Base-by-base conservation (phyloP, 495 filamentous ascomycete genomes). In the Penicillium argentinense region DNA sequence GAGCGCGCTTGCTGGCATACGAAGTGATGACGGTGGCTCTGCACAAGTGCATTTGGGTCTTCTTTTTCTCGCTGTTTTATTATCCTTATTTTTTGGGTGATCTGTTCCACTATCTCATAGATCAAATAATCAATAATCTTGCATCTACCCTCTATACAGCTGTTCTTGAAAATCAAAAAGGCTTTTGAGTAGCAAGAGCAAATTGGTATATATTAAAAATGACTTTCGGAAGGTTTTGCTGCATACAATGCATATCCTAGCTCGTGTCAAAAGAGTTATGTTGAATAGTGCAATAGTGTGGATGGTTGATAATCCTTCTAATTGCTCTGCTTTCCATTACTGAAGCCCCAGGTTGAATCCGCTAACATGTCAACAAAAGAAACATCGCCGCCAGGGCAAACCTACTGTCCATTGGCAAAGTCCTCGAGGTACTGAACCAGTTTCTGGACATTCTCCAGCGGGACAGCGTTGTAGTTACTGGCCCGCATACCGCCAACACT, bases 401-500 rank as follows among this genome's bases (percentile, higher is more conserved):
- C 16, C 47, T 63, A 63, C 43, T 59, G 56, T 6, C 47, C 51
- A 13, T 46, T 51, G 37, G 77, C 81, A 72, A 85, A 88, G n/a
- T 71, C 66, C 16, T 74, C 63, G 27, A 88, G 76, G 44, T 84
- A 87, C 30, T 62, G 57, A 29, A 74, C 78, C 38, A 88, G 67
- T 59, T 79, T 84, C 66, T 84, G 68, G 12, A 81, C 82, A 9
- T 75, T 82, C 22, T 68, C 73, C 33, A 81, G 44, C 0, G 81
- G 64, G 38, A 88, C 78, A 3, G 82, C 83, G 61, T 87, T 88
- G 64, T 85, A 77, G 58, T 68, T 74, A 56, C 60, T 67, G 14
- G 55, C 62, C 21, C 73, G 60, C 39, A 71, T 65, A 36, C 87
- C 85, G 18, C 86, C 85, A 6, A 93, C 84, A 46, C 85, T 89